Percentiles rank a stretch among this genome's conserved stretches.
Conservation (phyloP, 371 early-diverging fungal genomes). For the Apophysomyces sp. region DNA sequence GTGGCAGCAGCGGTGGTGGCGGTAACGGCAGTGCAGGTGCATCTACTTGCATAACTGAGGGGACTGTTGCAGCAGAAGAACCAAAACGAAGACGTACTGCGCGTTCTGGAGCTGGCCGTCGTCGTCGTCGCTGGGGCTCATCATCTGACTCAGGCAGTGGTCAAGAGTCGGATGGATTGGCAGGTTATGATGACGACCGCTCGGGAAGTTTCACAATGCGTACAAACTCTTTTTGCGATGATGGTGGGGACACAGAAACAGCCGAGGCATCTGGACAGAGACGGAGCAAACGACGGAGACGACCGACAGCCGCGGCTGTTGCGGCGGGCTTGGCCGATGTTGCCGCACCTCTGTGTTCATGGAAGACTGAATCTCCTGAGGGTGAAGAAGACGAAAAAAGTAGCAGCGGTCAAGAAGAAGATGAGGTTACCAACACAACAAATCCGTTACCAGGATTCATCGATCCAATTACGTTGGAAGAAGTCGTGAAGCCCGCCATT, state of each 20-base stretch:
- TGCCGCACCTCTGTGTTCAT: background rate
- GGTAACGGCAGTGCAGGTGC: constrained; percentile 13
- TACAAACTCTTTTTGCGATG: constrained; percentile 6
- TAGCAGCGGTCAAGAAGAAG: constrained; percentile 8
- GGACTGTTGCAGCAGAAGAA: background rate
- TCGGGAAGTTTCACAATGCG: constrained; percentile 65
- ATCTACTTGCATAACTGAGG: background rate
- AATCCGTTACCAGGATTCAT: constrained; percentile 86
- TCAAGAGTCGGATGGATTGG: constrained; percentile 52
- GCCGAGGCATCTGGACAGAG: constrained; percentile 7
- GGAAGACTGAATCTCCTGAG: constrained; percentile 7
- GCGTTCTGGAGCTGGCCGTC: constrained; percentile 25
- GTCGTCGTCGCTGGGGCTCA: constrained; percentile 33
- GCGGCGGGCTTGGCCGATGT: constrained; percentile 13
- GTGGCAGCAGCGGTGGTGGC: constrained; percentile 13
- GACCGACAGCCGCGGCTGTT: constrained; percentile 20
- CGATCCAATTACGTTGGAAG: constrained; percentile 87
- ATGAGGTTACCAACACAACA: constrained; percentile 28
- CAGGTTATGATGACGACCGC: constrained; percentile 59
- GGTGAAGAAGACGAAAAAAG: constrained; percentile 13
- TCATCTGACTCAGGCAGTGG: constrained; percentile 24
- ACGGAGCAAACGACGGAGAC: constrained; percentile 20
- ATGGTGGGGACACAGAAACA: constrained; percentile 1
- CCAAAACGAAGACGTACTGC: constrained; percentile 10
- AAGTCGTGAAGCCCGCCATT: constrained; percentile 83